A percentile compares a stretch with the other conserved stretches of the same genome.
Evolutionary conservation across 1,284 basidiomycete genomes (phyloP).

Genomic region (Dichomitus squalens): DNA sequence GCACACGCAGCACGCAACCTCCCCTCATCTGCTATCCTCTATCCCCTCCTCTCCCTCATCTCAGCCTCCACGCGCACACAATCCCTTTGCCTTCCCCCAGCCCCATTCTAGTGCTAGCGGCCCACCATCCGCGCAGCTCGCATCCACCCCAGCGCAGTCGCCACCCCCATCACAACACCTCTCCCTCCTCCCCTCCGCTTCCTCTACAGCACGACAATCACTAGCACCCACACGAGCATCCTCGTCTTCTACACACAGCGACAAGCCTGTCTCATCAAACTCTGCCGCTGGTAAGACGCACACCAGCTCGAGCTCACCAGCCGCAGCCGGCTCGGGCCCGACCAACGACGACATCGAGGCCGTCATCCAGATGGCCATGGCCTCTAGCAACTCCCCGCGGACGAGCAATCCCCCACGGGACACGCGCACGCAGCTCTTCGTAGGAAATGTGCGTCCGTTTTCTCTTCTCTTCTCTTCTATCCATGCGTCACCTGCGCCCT

Average conservation of each 20-base stretch:
- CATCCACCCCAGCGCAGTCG: slow-evolving; percentile 14
- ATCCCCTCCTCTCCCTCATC: background rate
- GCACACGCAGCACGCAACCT: slow-evolving; percentile 1
- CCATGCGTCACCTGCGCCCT: background rate
- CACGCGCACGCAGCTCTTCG: slow-evolving; percentile 88
- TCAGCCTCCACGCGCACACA: background rate
- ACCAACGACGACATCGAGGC: slow-evolving; percentile 82
- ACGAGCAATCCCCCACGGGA: slow-evolving; percentile 61
- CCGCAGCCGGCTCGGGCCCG: slow-evolving; percentile 32
- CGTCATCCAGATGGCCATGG: slow-evolving; percentile 75
- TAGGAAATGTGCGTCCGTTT: slow-evolving; percentile 73
- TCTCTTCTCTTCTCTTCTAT: background rate
- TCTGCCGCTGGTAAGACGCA: background rate
- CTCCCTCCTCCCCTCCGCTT: background rate
- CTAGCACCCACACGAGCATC: slow-evolving; percentile 5
- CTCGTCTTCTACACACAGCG: slow-evolving; percentile 11
- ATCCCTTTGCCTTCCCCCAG: slow-evolving; percentile 7
- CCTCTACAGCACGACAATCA: background rate
- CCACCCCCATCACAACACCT: slow-evolving; percentile 7
- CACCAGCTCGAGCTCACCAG: background rate
- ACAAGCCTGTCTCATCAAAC: background rate
- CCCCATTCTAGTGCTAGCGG: background rate
- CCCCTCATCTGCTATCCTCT: slow-evolving; percentile 3
- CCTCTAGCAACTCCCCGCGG: slow-evolving; percentile 44
- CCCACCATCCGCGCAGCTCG: slow-evolving; percentile 9